Percentiles rank a stretch among this genome's conserved stretches.
phyloP scores from a whole-genome alignment of 176 grass and related monocot species.

The Avena eriantha region DNA sequence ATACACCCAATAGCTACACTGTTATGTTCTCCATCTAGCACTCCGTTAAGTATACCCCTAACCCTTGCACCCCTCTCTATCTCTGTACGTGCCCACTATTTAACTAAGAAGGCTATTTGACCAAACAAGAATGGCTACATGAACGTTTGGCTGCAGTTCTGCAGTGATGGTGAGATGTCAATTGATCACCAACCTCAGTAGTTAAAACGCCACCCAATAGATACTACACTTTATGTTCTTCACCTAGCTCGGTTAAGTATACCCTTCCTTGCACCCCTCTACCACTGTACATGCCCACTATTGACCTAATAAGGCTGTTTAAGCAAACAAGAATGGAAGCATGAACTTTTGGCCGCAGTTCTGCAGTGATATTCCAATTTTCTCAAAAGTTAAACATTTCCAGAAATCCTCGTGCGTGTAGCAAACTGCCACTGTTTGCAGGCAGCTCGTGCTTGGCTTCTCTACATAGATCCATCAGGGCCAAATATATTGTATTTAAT shows the following conservation, averaged over 20 bases:
- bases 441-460: conserved; percentile 64
- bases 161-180: conserved; percentile 37
- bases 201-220: background rate
- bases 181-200: background rate
- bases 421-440: conserved; percentile 78
- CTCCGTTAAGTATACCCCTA: background rate
- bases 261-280: background rate
- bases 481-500: conserved; percentile 80
- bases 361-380: conserved; percentile 60
- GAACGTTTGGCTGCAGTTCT: conserved; percentile 52
- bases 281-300: background rate
- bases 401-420: conserved; percentile 83
- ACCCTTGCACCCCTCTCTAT: conserved; percentile 2
- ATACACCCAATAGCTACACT: background rate
- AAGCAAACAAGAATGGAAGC: background rate
- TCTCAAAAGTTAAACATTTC: conserved; percentile 79
- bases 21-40: background rate
- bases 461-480: conserved; percentile 76
- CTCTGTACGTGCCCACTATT: background rate
- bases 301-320: background rate
- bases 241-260: background rate
- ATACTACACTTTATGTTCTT: background rate
- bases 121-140: background rate
- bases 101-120: background rate
- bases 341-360: conserved; percentile 45